phyloP scores from a whole-genome alignment of 805 yeast genomes.

The Hanseniaspora jakobsenii region DNA sequence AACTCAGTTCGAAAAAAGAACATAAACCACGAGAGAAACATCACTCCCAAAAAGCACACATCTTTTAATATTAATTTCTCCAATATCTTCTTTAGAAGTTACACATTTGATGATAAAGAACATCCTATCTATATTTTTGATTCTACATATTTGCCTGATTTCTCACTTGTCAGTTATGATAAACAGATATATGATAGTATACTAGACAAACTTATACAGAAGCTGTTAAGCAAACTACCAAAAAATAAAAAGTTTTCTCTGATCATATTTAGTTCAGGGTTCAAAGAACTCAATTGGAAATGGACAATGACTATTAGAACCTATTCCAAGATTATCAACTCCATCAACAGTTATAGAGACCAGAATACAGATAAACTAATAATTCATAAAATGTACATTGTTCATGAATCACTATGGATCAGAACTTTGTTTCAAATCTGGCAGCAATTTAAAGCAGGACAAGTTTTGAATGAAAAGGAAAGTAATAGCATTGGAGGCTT shows the following conservation, averaged over 20 bases:
- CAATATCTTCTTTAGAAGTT: slow-evolving; percentile 46
- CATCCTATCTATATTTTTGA: slow-evolving; percentile 74
- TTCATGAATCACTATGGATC: slow-evolving; percentile 85
- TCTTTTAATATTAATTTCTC: slow-evolving; percentile 27
- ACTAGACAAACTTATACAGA: slow-evolving; percentile 44
- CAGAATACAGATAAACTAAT: slow-evolving; percentile 9
- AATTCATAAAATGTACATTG: slow-evolving; percentile 55
- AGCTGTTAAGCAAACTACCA: slow-evolving; percentile 49
- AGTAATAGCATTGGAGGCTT: background rate
- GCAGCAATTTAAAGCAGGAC: slow-evolving; percentile 44
- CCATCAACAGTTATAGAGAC: slow-evolving; percentile 33
- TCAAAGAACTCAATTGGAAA: slow-evolving; percentile 36
- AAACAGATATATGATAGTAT: slow-evolving; percentile 30
- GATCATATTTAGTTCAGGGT: slow-evolving; percentile 73
- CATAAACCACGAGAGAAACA: slow-evolving; percentile 17
- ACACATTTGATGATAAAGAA: slow-evolving; percentile 53
- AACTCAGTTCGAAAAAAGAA: slow-evolving; percentile 21
- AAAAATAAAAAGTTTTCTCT: slow-evolving; percentile 44
- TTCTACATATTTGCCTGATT: slow-evolving; percentile 61
- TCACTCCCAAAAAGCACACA: slow-evolving; percentile 6
- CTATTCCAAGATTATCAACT: slow-evolving; percentile 46
- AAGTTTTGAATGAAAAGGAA: slow-evolving; percentile 30
- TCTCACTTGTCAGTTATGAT: slow-evolving; percentile 30
- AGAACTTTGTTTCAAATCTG: slow-evolving; percentile 64
- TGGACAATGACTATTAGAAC: slow-evolving; percentile 66